Percentiles rank a stretch among this genome's conserved stretches.
Evolutionary conservation across 2,329 filamentous ascomycete genomes (phyloP).

Genomic region (Whalleya microplaca): DNA sequence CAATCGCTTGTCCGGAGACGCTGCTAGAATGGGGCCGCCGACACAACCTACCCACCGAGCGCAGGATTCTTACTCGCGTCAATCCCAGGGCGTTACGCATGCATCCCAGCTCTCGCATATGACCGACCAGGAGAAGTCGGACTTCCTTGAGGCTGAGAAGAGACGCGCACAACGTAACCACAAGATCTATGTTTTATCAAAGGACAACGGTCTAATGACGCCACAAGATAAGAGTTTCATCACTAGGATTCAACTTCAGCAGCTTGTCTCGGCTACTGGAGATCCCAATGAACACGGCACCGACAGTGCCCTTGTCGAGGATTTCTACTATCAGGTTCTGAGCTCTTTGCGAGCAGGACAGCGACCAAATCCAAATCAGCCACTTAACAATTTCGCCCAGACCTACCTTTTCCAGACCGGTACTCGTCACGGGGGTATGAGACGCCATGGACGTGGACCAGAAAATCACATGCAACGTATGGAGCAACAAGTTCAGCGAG

Average conservation of each 20-base stretch:
- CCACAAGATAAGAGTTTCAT: slow-evolving; percentile 99
- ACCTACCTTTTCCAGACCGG: slow-evolving; percentile 97
- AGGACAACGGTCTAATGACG: slow-evolving; percentile 97
- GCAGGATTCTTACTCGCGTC: slow-evolving; percentile 64
- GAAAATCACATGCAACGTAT: slow-evolving; percentile 99
- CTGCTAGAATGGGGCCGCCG: slow-evolving; percentile 40
- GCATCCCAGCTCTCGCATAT: slow-evolving; percentile 76
- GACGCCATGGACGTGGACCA: slow-evolving; percentile 78
- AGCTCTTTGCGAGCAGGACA: slow-evolving; percentile 90
- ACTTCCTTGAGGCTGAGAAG: slow-evolving; percentile 87
- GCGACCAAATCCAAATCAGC: slow-evolving; percentile 89
- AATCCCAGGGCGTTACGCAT: slow-evolving; percentile 56
- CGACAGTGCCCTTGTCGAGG: slow-evolving; percentile 82
- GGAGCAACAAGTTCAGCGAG: slow-evolving; percentile 98
- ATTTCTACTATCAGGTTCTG: slow-evolving; percentile 99
- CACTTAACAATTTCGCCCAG: slow-evolving; percentile 93
- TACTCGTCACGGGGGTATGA: slow-evolving; percentile 73
- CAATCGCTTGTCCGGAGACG: slow-evolving; percentile 62
- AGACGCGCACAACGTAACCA: slow-evolving; percentile 96
- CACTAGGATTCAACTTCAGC: slow-evolving; percentile 94
- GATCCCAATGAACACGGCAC: slow-evolving; percentile 79
- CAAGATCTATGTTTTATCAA: slow-evolving; percentile 92
- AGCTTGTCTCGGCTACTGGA: slow-evolving; percentile 89
- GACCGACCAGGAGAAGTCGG: slow-evolving; percentile 80
- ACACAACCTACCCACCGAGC: slow-evolving; percentile 44